Evolutionary conservation across 2,329 filamentous ascomycete species (phyloP), one percentile per base, ranked within the genome.

Genomic region (Phialemonium atrogriseum): DNA sequence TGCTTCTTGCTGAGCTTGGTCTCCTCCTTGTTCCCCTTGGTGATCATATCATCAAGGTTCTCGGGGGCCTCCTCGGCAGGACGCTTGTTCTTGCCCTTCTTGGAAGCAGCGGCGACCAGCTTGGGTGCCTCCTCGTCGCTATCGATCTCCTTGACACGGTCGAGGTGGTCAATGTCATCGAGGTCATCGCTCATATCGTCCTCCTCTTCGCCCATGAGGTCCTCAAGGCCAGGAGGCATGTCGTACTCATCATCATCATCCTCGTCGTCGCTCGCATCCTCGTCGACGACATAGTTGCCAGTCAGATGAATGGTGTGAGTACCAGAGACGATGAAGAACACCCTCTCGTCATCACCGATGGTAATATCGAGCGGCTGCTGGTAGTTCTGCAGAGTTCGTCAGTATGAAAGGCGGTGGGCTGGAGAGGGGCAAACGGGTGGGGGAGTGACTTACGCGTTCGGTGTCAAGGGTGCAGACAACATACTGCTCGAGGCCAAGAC

Each of bases 381-480:
- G 73, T 82, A 94, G 68, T 84, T 77, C 91, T 96, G 50, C 27
- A 33, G 8, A 19, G 24, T 14, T 22, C 34, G 47, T 61, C 47
- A 62, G 34, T 27, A 27, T 17, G 27, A 24, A 21, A 16, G 24
- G 24, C 17, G 12, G 9, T 4, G 10, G 9, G 13, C 23, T 25
- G 15, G 24, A 28, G 23, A 29, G 20, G 12, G 25, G 18, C 23
- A 18, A 27, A 30, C 27, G 17, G 36, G 20, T n/a, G 6, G 24
- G 10, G 23, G 34, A 21, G 39, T 34, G 35, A 54, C 73, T 58
- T 79, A 95, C 91, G 68, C 81, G 84, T 60, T 86, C 78, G 19
- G 88, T 84, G 64, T 96, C 88, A 33, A 98, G 77, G 40, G 91
- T 98, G 76, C 91, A 98, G 49, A 98, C 66, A 47, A 96, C 87